Conservation (phyloP, 345 rosid species). For the Stellera chamaejasme region DNA sequence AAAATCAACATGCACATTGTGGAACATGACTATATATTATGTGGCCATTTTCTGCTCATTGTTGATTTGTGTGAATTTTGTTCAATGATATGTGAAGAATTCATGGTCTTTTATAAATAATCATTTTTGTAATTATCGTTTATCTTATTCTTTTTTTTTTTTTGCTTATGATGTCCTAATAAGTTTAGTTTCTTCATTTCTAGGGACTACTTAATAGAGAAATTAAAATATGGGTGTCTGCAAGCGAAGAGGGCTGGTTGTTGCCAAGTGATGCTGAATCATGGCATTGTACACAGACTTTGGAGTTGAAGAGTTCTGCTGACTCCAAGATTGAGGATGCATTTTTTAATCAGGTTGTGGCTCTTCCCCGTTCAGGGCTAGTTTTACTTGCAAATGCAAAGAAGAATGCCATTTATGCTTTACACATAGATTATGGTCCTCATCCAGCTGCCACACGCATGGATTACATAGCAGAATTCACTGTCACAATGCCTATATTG, state of each 20-base stretch:
- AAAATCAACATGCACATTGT: no score
- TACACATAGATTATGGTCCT: slow-evolving; percentile 49
- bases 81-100: no score
- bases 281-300: slow-evolving; percentile 45
- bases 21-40: no score
- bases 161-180: background rate
- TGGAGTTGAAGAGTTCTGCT: slow-evolving; percentile 40
- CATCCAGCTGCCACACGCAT: slow-evolving; percentile 45
- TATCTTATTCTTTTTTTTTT: background rate
- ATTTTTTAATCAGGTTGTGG: slow-evolving; percentile 52
- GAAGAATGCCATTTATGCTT: slow-evolving; percentile 51
- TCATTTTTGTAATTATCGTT: no score
- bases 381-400: slow-evolving; percentile 48
- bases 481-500: slow-evolving; percentile 60
- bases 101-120: no score
- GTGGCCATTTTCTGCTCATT: no score
- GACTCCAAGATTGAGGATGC: slow-evolving; percentile 37
- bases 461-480: slow-evolving; percentile 56
- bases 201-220: slow-evolving; percentile 57
- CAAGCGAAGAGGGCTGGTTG: slow-evolving; percentile 54
- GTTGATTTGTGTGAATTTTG: no score
- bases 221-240: slow-evolving; percentile 44
- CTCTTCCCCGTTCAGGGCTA: slow-evolving; percentile 41
- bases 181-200: slow-evolving; percentile 2
- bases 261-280: slow-evolving; percentile 41